A percentile compares a stretch with the other conserved stretches of the same genome.
Evolutionary conservation across 768 basidiomycete species (phyloP).

Genomic region (Coprinopsis marcescibilis): DNA sequence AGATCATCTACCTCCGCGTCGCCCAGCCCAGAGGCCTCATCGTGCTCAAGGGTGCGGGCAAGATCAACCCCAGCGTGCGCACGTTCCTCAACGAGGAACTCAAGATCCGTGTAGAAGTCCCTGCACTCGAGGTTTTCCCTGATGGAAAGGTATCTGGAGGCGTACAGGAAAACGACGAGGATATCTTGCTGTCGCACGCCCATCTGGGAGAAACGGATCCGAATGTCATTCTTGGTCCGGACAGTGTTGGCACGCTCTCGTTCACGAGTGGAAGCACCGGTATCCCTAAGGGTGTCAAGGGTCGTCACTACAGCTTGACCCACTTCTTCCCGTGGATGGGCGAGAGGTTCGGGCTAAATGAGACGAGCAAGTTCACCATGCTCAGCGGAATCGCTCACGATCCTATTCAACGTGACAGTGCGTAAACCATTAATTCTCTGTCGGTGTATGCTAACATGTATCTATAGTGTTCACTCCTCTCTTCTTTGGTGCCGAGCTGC

Average conservation of each 20-base stretch:
- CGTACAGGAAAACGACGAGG: conserved; percentile 23
- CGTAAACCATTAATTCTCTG: conserved; percentile 29
- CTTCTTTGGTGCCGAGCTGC: conserved; percentile 92
- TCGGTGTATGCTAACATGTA: conserved; percentile 8
- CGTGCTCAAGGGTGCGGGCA: conserved; percentile 86
- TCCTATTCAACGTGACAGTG: conserved; percentile 97
- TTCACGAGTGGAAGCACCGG: conserved; percentile 98
- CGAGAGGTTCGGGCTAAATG: conserved; percentile 67
- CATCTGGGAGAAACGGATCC: conserved; percentile 68
- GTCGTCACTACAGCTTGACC: conserved; percentile 91
- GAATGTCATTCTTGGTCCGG: conserved; percentile 84
- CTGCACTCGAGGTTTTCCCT: conserved; percentile 72
- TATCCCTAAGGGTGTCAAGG: conserved; percentile 96
- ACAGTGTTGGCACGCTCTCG: conserved; percentile 88
- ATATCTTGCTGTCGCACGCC: conserved; percentile 46
- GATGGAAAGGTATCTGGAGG: conserved; percentile 69
- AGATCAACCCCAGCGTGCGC: conserved; percentile 72
- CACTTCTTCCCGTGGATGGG: conserved; percentile 99
- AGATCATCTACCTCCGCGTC: conserved; percentile 89
- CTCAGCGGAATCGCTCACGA: conserved; percentile 98
- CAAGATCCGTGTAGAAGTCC: conserved; percentile 84
- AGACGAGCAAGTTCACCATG: conserved; percentile 91
- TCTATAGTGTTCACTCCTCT: conserved; percentile 91
- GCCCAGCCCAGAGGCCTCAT: conserved; percentile 89
- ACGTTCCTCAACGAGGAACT: conserved; percentile 76